Conservation (phyloP, 805 yeast genomes). For the Myxozyma vanderwaltii region DNA sequence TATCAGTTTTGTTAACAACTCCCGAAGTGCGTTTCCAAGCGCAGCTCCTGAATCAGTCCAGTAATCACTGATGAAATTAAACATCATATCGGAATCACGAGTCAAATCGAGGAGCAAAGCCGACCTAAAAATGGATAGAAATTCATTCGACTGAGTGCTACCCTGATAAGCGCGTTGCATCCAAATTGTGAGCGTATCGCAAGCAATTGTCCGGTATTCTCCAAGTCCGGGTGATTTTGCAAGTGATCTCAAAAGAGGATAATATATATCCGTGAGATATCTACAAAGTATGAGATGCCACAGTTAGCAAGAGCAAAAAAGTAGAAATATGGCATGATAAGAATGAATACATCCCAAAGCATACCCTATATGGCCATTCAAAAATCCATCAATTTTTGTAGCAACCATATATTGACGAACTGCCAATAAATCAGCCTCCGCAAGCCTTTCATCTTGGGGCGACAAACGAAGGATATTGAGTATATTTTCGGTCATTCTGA, state of each 20-base stretch:
- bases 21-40: slow-evolving; percentile 66
- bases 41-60: slow-evolving; percentile 75
- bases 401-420: slow-evolving; percentile 5
- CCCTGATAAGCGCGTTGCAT: slow-evolving; percentile 56
- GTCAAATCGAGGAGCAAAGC: neutral
- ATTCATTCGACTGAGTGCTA: slow-evolving; percentile 15
- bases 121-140: slow-evolving; percentile 9
- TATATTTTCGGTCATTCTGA: neutral
- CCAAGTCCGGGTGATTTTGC: slow-evolving; percentile 44
- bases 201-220: slow-evolving; percentile 47
- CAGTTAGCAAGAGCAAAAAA: neutral
- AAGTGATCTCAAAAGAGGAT: slow-evolving; percentile 42
- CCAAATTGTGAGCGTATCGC: slow-evolving; percentile 70
- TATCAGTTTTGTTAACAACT: slow-evolving; percentile 58
- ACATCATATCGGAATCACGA: slow-evolving; percentile 35
- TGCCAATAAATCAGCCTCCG: slow-evolving; percentile 1
- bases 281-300: neutral
- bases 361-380: neutral
- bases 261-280: slow-evolving; percentile 33
- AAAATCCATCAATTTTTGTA: slow-evolving; percentile 6
- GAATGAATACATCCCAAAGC: neutral
- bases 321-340: too few relatives aligned
- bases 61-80: slow-evolving; percentile 59
- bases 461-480: neutral
- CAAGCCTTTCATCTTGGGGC: neutral